Base-by-base conservation (phyloP, 2,329 filamentous ascomycete genomes). In the Sporothrix euskadiensis region DNA sequence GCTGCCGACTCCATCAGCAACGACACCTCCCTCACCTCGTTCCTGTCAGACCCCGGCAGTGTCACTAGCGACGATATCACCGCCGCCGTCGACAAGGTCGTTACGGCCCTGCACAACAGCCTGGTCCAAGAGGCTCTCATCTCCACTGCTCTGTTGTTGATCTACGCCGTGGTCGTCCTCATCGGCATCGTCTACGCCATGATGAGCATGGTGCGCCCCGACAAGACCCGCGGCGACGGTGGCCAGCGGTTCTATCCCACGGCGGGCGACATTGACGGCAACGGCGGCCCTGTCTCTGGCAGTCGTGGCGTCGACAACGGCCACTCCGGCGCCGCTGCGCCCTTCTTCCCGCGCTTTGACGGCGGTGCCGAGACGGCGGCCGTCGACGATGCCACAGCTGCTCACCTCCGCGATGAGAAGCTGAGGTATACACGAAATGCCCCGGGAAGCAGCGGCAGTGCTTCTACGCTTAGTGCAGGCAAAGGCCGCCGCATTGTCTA, bases 51-150 rank as follows among this genome's bases (percentile, higher is more conserved):
- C 74, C 90, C 94, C 0, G 90, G 90, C 41, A 88, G 87, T 76
- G 88, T 90, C 73, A 91, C 94, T 8, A 90, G 90, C 54, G 93
- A 98, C 82, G 92, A 94, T 79, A 92, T 98, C 77, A 92, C 91
- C 19, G 89, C 87, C 74, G 92, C 94, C 30, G 88, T 98, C 57
- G 80, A 87, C 73, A 87, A 89, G 76, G 91, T 98, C 74, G 88
- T 90, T 39, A 82, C 86, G 74, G 89, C 89, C 79, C 84, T 98
- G 30, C 84, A 88, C 78, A 87, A 87, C 72, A 89, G 86, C 76
- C 89, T 99, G 75, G 85, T 89, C 68, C 89, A 90, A 75, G 93
- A 98, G 82, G 90, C 92, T 1, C 88, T 97, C 76, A 94, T 98
- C 77, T 92, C 94, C 2, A 86, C 88, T 0, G 88, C 86, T 69